These are phyloP conservation scores for Blastomyces emzantsi DNA, from an alignment of 2,329 filamentous ascomycete genomes.

Conservation along the genomic window DNA sequence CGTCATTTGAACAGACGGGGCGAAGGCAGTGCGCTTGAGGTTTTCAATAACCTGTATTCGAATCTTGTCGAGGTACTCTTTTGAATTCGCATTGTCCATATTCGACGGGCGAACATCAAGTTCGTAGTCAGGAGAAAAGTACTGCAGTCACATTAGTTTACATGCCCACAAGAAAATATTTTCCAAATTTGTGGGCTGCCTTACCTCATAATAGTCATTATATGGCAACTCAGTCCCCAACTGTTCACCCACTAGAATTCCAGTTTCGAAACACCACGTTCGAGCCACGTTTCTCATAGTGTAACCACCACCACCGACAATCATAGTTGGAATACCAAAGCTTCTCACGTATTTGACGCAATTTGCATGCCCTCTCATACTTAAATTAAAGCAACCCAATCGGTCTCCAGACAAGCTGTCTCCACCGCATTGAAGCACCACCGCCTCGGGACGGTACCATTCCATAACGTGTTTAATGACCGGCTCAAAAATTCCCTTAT, in stretches of 20 bases:
- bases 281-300: constrained; percentile 58
- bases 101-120: constrained; percentile 60
- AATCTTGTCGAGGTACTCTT: constrained; percentile 61
- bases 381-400: constrained; percentile 60
- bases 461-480: constrained; percentile 61
- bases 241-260: constrained; percentile 71
- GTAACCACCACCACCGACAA: constrained; percentile 60
- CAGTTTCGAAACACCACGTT: constrained; percentile 60
- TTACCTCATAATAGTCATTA: constrained; percentile 83
- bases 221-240: constrained; percentile 80
- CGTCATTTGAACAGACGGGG: constrained; percentile 56
- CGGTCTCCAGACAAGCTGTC: constrained; percentile 60
- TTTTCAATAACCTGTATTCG: constrained; percentile 58
- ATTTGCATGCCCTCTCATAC: constrained; percentile 61
- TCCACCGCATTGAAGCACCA: constrained; percentile 60
- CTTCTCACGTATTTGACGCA: constrained; percentile 61
- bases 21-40: constrained; percentile 53
- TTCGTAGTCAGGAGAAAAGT: constrained; percentile 62
- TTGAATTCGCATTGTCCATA: constrained; percentile 63
- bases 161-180: background rate
- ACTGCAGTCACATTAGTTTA: constrained; percentile 36
- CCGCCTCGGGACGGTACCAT: constrained; percentile 57
- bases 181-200: constrained; percentile 12
- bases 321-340: constrained; percentile 56
- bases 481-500: constrained; percentile 60